Percentiles rank a stretch among this genome's conserved stretches.
Conservation (phyloP, 192 early-diverging fungal genomes). For the Backusella mclennaniae region DNA sequence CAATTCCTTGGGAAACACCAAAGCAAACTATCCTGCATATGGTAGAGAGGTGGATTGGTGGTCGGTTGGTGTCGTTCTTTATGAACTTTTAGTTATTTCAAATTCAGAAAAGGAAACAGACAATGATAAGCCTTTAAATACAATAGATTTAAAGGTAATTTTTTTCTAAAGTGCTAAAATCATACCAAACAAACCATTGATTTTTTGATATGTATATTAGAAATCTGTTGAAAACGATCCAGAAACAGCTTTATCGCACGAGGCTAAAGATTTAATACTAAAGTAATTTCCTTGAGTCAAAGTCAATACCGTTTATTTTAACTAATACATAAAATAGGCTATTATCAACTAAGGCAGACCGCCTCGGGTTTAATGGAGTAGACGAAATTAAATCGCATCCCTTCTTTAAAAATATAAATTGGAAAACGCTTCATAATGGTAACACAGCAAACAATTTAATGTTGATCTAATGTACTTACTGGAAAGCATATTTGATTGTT, state of each 20-base stretch:
- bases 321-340: slow-evolving; percentile 44
- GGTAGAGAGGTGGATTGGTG: slow-evolving; percentile 88
- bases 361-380: slow-evolving; percentile 63
- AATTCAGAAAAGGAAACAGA: neutral
- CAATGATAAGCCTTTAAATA: neutral
- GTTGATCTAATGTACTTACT: neutral
- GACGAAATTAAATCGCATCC: slow-evolving; percentile 65
- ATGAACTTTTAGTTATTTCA: slow-evolving; percentile 65
- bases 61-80: slow-evolving; percentile 81
- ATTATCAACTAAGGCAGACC: slow-evolving; percentile 64
- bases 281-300: slow-evolving; percentile 18
- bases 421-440: slow-evolving; percentile 52
- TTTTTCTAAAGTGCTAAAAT: neutral
- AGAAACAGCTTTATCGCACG: slow-evolving; percentile 53
- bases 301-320: neutral
- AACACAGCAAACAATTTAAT: neutral
- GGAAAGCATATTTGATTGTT: neutral
- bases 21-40: slow-evolving; percentile 62
- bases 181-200: neutral
- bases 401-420: slow-evolving; percentile 67
- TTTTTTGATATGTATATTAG: neutral
- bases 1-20: slow-evolving; percentile 75
- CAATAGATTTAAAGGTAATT: neutral
- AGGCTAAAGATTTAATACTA: slow-evolving; percentile 70
- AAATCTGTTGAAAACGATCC: slow-evolving; percentile 25